phyloP scores from a whole-genome alignment of 192 early-diverging fungal species.

The Podila verticillata region DNA sequence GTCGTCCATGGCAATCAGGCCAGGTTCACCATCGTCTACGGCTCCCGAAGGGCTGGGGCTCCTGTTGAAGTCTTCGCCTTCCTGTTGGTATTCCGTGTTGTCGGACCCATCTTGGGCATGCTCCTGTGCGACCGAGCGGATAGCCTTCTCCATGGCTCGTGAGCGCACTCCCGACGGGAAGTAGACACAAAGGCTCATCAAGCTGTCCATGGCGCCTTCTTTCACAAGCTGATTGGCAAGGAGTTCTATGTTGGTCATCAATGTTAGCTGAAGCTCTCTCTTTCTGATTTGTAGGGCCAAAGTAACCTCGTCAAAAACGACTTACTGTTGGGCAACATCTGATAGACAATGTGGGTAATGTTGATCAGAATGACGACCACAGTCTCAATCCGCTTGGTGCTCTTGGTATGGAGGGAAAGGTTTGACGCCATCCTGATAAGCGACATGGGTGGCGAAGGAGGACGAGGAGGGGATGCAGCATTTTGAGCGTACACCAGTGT shows the following conservation, averaged over 20 bases:
- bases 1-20: slow-evolving; percentile 41
- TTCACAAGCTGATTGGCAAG: slow-evolving; percentile 29
- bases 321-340: slow-evolving; percentile 48
- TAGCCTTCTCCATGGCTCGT: slow-evolving; percentile 30
- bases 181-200: slow-evolving; percentile 47
- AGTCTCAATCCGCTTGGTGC: slow-evolving; percentile 23
- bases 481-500: slow-evolving; percentile 27
- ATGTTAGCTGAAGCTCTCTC: neutral
- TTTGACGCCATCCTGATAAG: slow-evolving; percentile 25
- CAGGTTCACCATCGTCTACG: slow-evolving; percentile 10
- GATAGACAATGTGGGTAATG: slow-evolving; percentile 32
- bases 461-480: slow-evolving; percentile 12
- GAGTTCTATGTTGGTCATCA: slow-evolving; percentile 5
- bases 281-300: neutral
- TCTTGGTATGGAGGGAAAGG: slow-evolving; percentile 18
- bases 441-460: slow-evolving; percentile 29
- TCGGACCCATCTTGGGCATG: neutral
- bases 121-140: slow-evolving; percentile 1
- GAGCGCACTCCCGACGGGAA: slow-evolving; percentile 38
- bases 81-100: neutral
- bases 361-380: slow-evolving; percentile 32
- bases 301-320: neutral
- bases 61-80: no score
- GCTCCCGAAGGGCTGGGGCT: neutral
- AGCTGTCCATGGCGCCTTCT: slow-evolving; percentile 32